Evolutionary conservation across 441 rosid species (phyloP).

Genomic region (Erodium trifolium): DNA sequence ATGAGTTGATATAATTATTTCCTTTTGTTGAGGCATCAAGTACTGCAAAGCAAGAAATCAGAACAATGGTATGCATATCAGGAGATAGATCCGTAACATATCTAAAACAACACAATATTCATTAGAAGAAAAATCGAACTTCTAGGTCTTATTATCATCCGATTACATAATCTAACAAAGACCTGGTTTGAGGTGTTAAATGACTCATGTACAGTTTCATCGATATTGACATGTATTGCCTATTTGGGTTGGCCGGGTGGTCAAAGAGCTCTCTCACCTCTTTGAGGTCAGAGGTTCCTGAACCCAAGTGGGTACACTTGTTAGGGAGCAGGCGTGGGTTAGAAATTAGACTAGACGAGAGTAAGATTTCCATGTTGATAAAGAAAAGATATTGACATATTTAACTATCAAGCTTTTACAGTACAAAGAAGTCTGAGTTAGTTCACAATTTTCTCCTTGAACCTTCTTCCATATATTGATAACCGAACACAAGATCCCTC

Average conservation of each 20-base stretch:
- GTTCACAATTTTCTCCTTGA: neutral
- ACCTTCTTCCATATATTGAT: neutral
- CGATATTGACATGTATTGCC: neutral
- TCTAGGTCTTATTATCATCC: neutral
- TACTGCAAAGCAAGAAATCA: constrained; percentile 29
- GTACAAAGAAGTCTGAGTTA: neutral
- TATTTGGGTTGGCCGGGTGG: too few species aligned
- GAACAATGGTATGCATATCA: neutral
- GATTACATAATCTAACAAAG: neutral
- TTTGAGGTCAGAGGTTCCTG: too few species aligned
- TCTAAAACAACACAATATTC: neutral
- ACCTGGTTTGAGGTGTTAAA: neutral
- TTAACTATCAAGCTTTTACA: neutral
- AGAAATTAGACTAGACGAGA: too few species aligned
- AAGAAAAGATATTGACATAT: too few species aligned
- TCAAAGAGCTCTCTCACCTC: too few species aligned
- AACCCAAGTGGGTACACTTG: too few species aligned
- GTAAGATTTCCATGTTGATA: too few species aligned
- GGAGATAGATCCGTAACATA: neutral
- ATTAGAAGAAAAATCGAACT: neutral
- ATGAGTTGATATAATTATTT: constrained; percentile 76
- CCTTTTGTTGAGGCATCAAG: constrained; percentile 85
- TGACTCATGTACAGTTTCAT: neutral
- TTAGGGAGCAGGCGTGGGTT: too few species aligned
- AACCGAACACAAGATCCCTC: neutral